A percentile compares a stretch with the other conserved stretches of the same genome.
Conservation (phyloP, 1,284 basidiomycete species). For the Naganishia sp. region DNA sequence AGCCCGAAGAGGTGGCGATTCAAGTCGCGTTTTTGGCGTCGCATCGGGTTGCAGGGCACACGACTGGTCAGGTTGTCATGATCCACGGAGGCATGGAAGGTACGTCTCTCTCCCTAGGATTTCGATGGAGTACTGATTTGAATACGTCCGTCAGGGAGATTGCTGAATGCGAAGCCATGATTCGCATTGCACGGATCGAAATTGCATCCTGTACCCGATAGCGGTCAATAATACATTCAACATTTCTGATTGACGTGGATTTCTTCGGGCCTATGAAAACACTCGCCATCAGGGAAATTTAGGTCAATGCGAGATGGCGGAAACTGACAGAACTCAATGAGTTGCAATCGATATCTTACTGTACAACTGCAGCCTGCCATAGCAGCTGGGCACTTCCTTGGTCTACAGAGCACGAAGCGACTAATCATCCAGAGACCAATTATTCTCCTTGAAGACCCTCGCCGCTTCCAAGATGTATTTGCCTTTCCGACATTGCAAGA, state of each 20-base stretch:
- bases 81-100: constrained; percentile 79
- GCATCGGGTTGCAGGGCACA: constrained; percentile 65
- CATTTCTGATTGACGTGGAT: too few species aligned
- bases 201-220: too few species aligned
- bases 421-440: constrained; percentile 39
- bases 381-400: too few species aligned
- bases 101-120: not conserved
- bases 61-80: constrained; percentile 69
- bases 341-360: too few species aligned
- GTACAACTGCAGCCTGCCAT: too few species aligned
- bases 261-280: too few species aligned
- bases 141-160: constrained; percentile 4
- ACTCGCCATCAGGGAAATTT: not conserved
- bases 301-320: not conserved
- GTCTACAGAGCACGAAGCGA: too few species aligned
- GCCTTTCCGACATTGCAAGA: constrained; percentile 34
- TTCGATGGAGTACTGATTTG: not conserved
- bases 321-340: not conserved
- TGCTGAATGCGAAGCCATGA: constrained; percentile 27
- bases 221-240: not conserved
- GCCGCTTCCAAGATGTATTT: constrained; percentile 52
- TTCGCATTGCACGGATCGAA: too few species aligned
- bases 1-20: constrained; percentile 64
- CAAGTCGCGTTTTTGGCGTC: constrained; percentile 69
- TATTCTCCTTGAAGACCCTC: constrained; percentile 58